Evolutionary conservation across 1,284 basidiomycete species (phyloP).

Genomic region (Malassezia slooffiae): DNA sequence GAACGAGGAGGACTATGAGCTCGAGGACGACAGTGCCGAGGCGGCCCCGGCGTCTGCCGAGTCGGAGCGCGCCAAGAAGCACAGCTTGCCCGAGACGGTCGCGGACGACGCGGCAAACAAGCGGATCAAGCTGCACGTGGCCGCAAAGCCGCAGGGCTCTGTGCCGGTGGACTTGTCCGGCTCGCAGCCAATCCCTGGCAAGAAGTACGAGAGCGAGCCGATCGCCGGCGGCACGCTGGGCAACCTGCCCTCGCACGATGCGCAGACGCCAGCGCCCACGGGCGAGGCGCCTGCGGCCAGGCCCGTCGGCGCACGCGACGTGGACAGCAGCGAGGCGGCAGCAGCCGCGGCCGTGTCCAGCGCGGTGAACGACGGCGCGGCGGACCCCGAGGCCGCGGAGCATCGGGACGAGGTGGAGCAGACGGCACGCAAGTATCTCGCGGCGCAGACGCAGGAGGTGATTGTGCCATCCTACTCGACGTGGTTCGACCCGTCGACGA

Average conservation of each 20-base stretch:
- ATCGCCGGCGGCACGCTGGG: slow-evolving; percentile 35
- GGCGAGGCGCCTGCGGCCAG: slow-evolving; percentile 14
- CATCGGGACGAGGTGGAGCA: slow-evolving; percentile 56
- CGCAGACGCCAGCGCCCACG: slow-evolving; percentile 17
- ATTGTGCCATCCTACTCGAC: slow-evolving; percentile 94
- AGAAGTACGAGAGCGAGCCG: slow-evolving; percentile 43
- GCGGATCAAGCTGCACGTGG: slow-evolving; percentile 42
- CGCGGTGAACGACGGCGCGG: slow-evolving; percentile 55
- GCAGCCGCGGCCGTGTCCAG: too few relatives aligned
- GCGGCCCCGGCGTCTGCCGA: slow-evolving; percentile 4
- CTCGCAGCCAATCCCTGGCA: slow-evolving; percentile 38
- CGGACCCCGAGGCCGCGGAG: slow-evolving; percentile 54
- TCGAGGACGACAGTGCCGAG: slow-evolving; percentile 20
- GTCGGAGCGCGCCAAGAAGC: slow-evolving; percentile 27
- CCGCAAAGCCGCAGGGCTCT: slow-evolving; percentile 34
- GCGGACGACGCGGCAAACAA: slow-evolving; percentile 31
- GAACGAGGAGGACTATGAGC: slow-evolving; percentile 46
- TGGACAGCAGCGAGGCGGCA: slow-evolving; percentile 10
- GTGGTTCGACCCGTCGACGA: slow-evolving; percentile 92
- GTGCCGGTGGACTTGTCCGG: slow-evolving; percentile 40
- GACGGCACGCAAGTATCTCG: slow-evolving; percentile 80
- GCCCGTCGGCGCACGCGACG: slow-evolving; percentile 27
- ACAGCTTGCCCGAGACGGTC: slow-evolving; percentile 40
- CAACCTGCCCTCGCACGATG: slow-evolving; percentile 26
- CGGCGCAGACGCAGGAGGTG: slow-evolving; percentile 82